Conservation (phyloP, 257 asterid genomes). For the Fraxinus cuspidata region DNA sequence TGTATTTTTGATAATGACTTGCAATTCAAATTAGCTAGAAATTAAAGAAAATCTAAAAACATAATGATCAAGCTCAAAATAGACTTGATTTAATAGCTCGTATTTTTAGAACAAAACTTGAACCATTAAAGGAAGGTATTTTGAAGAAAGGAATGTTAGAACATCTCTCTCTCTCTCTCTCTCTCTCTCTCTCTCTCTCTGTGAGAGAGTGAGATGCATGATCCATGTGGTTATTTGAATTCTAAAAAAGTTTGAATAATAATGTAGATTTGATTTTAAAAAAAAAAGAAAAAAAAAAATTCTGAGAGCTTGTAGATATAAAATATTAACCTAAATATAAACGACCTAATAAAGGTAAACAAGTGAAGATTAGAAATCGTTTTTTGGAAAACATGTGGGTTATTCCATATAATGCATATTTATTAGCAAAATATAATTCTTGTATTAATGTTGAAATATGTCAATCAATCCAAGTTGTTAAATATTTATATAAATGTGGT, state of each 20-base stretch:
- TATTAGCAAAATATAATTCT: not conserved
- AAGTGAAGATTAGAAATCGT: not conserved
- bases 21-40: too few species aligned
- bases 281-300: too few species aligned
- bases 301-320: not conserved
- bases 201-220: not conserved
- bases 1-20: too few species aligned
- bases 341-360: not conserved
- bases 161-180: not conserved
- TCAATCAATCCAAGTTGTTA: not conserved
- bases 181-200: not conserved
- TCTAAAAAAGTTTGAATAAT: not conserved
- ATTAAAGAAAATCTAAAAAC: too few species aligned
- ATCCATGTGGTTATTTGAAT: not conserved
- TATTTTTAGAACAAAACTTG: too few species aligned
- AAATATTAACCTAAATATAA: not conserved
- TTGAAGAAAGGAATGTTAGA: not conserved
- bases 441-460: conserved; percentile 21
- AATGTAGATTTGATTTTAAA: conserved; percentile 9
- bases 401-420: conserved; percentile 21
- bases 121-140: too few species aligned
- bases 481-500: conserved; percentile 19
- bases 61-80: too few species aligned
- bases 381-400: not conserved
- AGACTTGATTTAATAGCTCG: not conserved